Evolutionary conservation across 2,329 filamentous ascomycete species (phyloP), one percentile per base, ranked within the genome.

Genomic region (Elsinoe batatas): DNA sequence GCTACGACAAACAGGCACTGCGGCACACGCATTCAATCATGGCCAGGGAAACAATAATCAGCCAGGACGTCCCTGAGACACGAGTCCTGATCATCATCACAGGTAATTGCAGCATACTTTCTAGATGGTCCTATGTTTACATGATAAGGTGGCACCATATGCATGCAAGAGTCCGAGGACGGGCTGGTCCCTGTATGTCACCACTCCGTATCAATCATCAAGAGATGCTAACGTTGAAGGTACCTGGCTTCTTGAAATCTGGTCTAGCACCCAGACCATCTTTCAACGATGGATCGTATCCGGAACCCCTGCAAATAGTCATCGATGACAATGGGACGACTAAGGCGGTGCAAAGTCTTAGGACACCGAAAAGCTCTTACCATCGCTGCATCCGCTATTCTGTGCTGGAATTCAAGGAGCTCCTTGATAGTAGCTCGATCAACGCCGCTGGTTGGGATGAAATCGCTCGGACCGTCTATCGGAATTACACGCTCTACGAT

Each of bases 361-460:
- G 89, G 49, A 94, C 90, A 4, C 90, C 90, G 1, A 77, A 83
- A 30, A 93, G 87, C 63, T 80, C 85, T 26, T 91, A 95, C 69
- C 81, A 85, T 33, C 83, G 87, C 22, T 86, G 88, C 64, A 83
- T 95, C 58, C 82, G 89, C 57, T 96, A 94, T 69, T 82, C 83
- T 3, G 85, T 93, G 33, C 78, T 91, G 56, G 91, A 96, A 66
- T 95, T 95, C 69, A 78, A 84, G 51, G 85, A 87, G 22, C 73
- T 95, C 36, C 81, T 96, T 3, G 91, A 96, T 72, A 94, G 88
- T 59, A 91, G 87, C 67, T 93, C 88, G 55, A 95, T 95, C 68
- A 87, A 90, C 58, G 87, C 88, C 15, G 79, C 81, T 42, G 89
- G 89, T 57, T 95, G 89, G 91, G 83, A 87, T 10, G 81, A 89